A percentile compares a stretch with the other conserved stretches of the same genome.
These are phyloP conservation scores for Barnettozyma californica DNA, from an alignment of 805 yeast genomes.

Conservation along the genomic window DNA sequence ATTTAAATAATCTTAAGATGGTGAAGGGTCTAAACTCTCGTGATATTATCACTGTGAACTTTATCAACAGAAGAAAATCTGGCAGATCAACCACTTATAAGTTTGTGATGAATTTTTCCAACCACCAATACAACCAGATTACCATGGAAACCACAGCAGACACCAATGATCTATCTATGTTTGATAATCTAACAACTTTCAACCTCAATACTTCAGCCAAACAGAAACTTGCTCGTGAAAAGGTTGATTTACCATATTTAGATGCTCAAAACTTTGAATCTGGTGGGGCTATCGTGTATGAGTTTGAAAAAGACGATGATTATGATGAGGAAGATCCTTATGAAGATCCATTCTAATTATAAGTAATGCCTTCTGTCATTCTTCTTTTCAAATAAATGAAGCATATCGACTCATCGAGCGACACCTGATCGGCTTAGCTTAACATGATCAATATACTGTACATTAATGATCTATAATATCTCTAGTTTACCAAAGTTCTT, in stretches of 20 bases:
- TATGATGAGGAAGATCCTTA: conserved; percentile 98
- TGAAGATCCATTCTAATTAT: conserved; percentile 79
- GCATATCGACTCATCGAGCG: too few species aligned
- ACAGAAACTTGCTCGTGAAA: conserved; percentile 73
- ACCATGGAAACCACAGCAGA: conserved; percentile 23
- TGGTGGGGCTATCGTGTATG: conserved; percentile 95
- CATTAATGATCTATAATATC: neutral
- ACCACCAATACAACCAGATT: conserved; percentile 36
- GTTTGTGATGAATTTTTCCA: conserved; percentile 45
- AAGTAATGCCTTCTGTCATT: neutral
- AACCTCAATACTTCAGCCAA: conserved; percentile 69
- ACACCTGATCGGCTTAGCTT: too few species aligned
- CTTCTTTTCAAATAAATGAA: too few species aligned
- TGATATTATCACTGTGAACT: conserved; percentile 37
- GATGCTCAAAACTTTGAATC: conserved; percentile 75
- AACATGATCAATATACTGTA: neutral
- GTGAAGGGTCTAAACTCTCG: conserved; percentile 48
- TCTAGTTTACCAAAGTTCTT: conserved; percentile 47
- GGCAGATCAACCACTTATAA: conserved; percentile 66
- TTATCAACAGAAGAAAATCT: conserved; percentile 74
- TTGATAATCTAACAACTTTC: conserved; percentile 81
- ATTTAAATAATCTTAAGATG: conserved; percentile 36
- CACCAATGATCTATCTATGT: conserved; percentile 45
- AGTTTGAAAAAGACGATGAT: conserved; percentile 94
- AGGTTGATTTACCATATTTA: conserved; percentile 86